phyloP scores from a whole-genome alignment of 345 rosid genomes.

The Rhodamnia argentea region DNA sequence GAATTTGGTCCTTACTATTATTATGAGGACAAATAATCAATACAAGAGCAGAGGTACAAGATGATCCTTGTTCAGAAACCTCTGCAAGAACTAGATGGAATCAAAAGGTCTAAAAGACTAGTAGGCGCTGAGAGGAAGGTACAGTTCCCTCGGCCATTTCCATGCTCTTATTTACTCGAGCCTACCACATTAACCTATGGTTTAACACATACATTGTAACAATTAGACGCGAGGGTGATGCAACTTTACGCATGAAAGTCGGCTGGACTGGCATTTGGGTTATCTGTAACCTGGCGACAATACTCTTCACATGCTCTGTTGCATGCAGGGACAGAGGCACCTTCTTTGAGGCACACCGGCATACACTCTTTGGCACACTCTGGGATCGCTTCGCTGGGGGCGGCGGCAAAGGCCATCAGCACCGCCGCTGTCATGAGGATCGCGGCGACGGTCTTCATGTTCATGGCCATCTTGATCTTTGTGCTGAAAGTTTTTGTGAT shows the following conservation, averaged over 20 bases:
- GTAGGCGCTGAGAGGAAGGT: neutral
- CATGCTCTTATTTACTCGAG: neutral
- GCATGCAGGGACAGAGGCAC: neutral
- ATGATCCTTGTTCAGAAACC: neutral
- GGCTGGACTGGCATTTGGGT: neutral
- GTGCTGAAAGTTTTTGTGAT: neutral
- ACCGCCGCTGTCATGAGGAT: neutral
- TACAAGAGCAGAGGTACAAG: neutral
- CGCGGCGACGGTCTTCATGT: neutral
- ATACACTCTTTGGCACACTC: neutral
- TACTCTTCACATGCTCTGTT: neutral
- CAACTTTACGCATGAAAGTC: neutral
- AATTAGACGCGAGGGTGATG: neutral
- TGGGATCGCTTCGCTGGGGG: neutral
- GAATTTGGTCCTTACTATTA: neutral
- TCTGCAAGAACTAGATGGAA: neutral
- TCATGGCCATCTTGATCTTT: neutral
- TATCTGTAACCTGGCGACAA: neutral
- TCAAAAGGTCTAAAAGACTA: neutral
- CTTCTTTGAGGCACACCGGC: constrained; percentile 1
- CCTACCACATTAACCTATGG: neutral
- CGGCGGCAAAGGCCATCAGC: neutral
- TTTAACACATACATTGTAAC: neutral
- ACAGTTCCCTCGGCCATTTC: neutral
- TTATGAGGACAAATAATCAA: neutral